Percentiles rank a stretch among this genome's conserved stretches.
phyloP scores from a whole-genome alignment of 2,329 filamentous ascomycete genomes.

The Coleophoma cylindrospora region DNA sequence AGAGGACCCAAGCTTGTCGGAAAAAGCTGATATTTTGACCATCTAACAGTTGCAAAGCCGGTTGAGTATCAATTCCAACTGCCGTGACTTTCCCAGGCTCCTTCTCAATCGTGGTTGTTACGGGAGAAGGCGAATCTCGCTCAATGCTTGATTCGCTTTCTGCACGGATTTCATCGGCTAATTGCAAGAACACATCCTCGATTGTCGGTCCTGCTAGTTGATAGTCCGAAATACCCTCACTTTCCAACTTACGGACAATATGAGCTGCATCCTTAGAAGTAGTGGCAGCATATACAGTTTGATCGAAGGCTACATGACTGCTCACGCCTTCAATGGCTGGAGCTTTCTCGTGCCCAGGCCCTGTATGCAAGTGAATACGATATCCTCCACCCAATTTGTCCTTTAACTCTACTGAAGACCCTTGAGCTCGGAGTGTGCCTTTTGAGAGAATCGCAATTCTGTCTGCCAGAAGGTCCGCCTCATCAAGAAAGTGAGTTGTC shows the following conservation, averaged over 20 bases:
- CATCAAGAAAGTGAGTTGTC: slow-evolving; percentile 91
- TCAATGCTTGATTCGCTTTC: slow-evolving; percentile 31
- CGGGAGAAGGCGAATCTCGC: slow-evolving; percentile 3
- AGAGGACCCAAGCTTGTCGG: slow-evolving; percentile 68
- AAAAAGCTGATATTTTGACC: slow-evolving; percentile 66
- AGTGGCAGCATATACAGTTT: slow-evolving; percentile 66
- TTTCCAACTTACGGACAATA: slow-evolving; percentile 67
- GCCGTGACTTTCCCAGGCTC: slow-evolving; percentile 12
- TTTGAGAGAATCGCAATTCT: slow-evolving; percentile 85
- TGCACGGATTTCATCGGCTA: slow-evolving; percentile 72
- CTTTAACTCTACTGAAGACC: slow-evolving; percentile 83
- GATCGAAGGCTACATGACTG: slow-evolving; percentile 60
- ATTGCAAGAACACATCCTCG: slow-evolving; percentile 84
- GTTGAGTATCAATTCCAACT: slow-evolving; percentile 2
- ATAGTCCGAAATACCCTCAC: slow-evolving; percentile 66
- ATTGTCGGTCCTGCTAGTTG: slow-evolving; percentile 85
- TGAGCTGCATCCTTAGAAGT: slow-evolving; percentile 65
- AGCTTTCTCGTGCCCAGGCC: slow-evolving; percentile 39
- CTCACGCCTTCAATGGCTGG: slow-evolving; percentile 48
- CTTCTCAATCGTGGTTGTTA: slow-evolving; percentile 19
- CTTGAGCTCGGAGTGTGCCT: slow-evolving; percentile 74
- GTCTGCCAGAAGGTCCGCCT: slow-evolving; percentile 85
- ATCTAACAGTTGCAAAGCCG: slow-evolving; percentile 53
- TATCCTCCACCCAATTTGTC: slow-evolving; percentile 79
- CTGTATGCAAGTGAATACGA: slow-evolving; percentile 68